phyloP scores from a whole-genome alignment of 176 grass and related monocot species.

The Chrysopogon serrulatus region DNA sequence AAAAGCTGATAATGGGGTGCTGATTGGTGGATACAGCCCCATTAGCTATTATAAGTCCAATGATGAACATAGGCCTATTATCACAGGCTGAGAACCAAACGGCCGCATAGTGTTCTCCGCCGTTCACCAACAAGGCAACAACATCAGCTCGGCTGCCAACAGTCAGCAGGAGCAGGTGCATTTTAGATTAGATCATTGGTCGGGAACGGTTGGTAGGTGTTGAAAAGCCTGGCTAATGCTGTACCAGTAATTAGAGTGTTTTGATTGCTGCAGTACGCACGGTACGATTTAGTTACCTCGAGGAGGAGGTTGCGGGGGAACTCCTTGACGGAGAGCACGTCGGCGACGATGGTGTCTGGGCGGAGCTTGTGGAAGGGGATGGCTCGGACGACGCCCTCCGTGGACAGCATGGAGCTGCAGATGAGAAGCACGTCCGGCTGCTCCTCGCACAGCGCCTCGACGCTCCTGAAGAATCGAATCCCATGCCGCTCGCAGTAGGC shows the following conservation, averaged over 20 bases:
- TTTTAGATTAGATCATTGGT: not conserved
- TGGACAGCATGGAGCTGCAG: slow-evolving; percentile 76
- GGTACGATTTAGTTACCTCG: slow-evolving; percentile 20
- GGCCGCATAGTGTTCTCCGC: not conserved
- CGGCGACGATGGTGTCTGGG: slow-evolving; percentile 56
- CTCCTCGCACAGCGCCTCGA: slow-evolving; percentile 58
- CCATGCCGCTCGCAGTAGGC: slow-evolving; percentile 34
- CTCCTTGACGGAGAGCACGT: slow-evolving; percentile 71
- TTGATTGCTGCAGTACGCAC: too few relatives aligned
- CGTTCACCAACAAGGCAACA: too few relatives aligned
- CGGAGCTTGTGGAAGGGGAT: slow-evolving; percentile 50
- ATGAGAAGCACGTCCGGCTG: slow-evolving; percentile 56
- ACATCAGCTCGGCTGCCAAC: not conserved
- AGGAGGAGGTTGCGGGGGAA: slow-evolving; percentile 71
- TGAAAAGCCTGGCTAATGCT: not conserved
- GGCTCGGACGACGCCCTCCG: slow-evolving; percentile 41
- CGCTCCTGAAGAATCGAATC: slow-evolving; percentile 52
- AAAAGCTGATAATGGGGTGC: not conserved
- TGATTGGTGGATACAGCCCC: too few relatives aligned
- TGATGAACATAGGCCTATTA: too few relatives aligned
- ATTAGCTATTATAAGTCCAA: too few relatives aligned
- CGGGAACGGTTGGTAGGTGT: not conserved
- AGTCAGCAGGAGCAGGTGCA: not conserved
- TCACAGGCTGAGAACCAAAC: not conserved
- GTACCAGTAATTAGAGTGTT: not conserved